Percentiles rank a stretch among this genome's conserved stretches.
Evolutionary conservation across 768 basidiomycete species (phyloP).

Genomic region (Tulasnella sp.): DNA sequence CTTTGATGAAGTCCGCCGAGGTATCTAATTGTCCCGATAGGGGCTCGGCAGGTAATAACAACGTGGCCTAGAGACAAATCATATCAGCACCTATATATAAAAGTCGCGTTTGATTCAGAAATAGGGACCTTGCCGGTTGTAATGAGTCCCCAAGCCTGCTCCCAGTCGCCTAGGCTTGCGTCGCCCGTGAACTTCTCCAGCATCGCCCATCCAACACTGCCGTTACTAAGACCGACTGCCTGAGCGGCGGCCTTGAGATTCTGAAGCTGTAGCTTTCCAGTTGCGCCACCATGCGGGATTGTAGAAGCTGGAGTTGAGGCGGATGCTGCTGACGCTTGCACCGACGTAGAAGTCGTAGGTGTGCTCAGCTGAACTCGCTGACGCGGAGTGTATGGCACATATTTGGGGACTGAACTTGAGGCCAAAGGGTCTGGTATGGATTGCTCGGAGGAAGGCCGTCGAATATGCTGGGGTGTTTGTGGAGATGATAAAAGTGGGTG

Average conservation of each 20-base stretch:
- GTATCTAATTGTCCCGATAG: slow-evolving; percentile 42
- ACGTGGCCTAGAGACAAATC: slow-evolving; percentile 46
- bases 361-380: slow-evolving; percentile 39
- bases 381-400: slow-evolving; percentile 69
- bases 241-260: slow-evolving; percentile 66
- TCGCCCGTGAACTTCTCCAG: slow-evolving; percentile 52
- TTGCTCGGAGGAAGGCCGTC: not conserved
- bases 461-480: not conserved
- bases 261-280: slow-evolving; percentile 58
- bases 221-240: slow-evolving; percentile 50
- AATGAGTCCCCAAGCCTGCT: slow-evolving; percentile 54
- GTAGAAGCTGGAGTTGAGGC: slow-evolving; percentile 32
- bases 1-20: slow-evolving; percentile 65
- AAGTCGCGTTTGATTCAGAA: not conserved
- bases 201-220: slow-evolving; percentile 65
- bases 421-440: slow-evolving; percentile 11
- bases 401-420: slow-evolving; percentile 35
- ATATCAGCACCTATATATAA: not conserved
- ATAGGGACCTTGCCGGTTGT: slow-evolving; percentile 50
- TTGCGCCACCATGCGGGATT: slow-evolving; percentile 45
- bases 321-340: slow-evolving; percentile 30
- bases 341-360: slow-evolving; percentile 37
- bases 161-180: slow-evolving; percentile 49
- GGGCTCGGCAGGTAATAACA: slow-evolving; percentile 67
- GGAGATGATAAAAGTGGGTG: not conserved